These are phyloP conservation scores for Talaromyces sp. DNA, from an alignment of 2,329 filamentous ascomycete genomes.

Conservation along the genomic window DNA sequence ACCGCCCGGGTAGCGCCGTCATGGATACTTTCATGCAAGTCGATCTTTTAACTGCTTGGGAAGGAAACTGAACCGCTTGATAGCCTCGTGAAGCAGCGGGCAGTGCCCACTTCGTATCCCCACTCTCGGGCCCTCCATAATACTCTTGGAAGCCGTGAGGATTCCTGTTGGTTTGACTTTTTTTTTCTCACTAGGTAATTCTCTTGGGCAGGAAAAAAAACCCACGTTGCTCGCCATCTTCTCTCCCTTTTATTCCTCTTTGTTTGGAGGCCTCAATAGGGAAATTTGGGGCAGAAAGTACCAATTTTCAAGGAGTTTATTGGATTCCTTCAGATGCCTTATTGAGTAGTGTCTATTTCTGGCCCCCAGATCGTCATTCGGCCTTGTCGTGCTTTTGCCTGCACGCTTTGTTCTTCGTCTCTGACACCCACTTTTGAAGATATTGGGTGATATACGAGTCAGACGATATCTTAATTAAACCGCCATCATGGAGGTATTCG, in stretches of 20 bases:
- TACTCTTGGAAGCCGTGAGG: neutral
- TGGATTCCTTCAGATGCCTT: neutral
- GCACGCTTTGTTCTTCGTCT: neutral
- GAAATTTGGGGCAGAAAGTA: neutral
- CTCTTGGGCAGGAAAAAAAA: no score
- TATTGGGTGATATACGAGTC: neutral
- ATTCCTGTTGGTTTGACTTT: neutral
- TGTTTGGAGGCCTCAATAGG: neutral
- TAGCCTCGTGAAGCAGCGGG: neutral
- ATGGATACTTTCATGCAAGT: neutral
- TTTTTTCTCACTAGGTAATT: neutral
- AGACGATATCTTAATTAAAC: no score
- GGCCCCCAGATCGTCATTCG: constrained; percentile 5
- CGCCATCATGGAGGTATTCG: no score
- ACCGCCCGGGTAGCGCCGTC: neutral
- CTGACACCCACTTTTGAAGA: neutral
- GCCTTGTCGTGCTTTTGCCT: neutral
- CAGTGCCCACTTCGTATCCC: neutral
- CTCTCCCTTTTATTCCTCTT: neutral
- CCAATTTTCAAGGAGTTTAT: neutral
- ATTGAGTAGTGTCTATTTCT: constrained; percentile 1
- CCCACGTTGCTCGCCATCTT: no score
- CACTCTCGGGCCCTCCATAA: neutral
- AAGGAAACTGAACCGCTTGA: neutral
- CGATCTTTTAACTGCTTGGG: neutral